Base-by-base conservation (phyloP, 768 basidiomycete species). In the Pulveroboletus ravenelii region DNA sequence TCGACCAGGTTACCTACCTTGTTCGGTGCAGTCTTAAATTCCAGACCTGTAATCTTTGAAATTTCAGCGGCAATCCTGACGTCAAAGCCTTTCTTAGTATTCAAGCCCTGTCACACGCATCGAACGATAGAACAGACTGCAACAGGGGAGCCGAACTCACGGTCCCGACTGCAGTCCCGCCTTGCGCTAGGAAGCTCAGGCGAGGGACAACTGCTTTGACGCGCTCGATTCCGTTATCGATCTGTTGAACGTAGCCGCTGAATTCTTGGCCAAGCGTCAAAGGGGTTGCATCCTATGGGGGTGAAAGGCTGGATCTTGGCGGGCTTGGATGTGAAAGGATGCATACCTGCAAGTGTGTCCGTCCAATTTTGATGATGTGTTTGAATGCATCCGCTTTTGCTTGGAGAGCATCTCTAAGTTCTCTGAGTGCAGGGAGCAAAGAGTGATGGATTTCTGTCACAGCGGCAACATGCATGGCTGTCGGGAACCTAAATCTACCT, bases 201-300 rank as follows among this genome's bases (percentile, higher is more conserved):
- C 95, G 85, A 40, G 94, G 93, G 47, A 99, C 70, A 31, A 85
- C 84, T 50, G 72, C 83, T 65, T 88, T 81, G 45, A 92, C 78
- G 41, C 96, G 84, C 45, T 81, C 87, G 57, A 98, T 93, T 54
- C 89, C 90, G 69, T 95, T 93, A 17, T 85, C 76, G 49, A 98
- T 68, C 71, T 99, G 96, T 66, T 93, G 89, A 15, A 93, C 96
- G 71, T 99, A 99, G 32, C 96, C 96, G 50, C 89, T 91, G 73
- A 99, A 98, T 73, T 99, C 96, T 74, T 98, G 96, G 14, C 96
- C 96, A 36, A 99, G 84, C 14, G 96, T 97, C 58, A 99, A 72
- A 12, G 96, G 96, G 0, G 96, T 98, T 3, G 96, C 96, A 70
- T 99, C 96, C 86, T 96, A 65, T 17, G 48, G 44, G 48, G 50